Base-by-base conservation (phyloP, 2,329 filamentous ascomycete genomes). In the Cladosporium velox region DNA sequence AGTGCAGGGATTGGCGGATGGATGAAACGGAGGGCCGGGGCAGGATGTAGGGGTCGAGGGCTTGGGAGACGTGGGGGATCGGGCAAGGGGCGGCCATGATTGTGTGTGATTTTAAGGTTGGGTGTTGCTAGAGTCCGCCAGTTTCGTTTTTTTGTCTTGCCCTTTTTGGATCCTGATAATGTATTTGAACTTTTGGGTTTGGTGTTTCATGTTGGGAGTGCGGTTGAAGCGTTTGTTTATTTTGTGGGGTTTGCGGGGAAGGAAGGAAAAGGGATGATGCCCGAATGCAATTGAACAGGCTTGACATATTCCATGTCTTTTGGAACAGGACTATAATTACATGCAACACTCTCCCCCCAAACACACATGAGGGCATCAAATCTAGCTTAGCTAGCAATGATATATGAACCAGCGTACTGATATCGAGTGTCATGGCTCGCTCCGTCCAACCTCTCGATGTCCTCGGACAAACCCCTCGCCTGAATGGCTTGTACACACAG, bases 41-140 rank as follows among this genome's bases (percentile, higher is more conserved):
- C 47, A 70, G 73, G 68, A 76, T 76, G 66, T 70, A 77, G 12
- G 75, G 73, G 18, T 65, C 52, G 7, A 77, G 67, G 14, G 72
- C 67, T 61, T 72, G 67, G n/a, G 69, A 71, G 38, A 76, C 73
- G 28, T 69, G 68, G 32, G 74, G 73, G n/a, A 76, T 66, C 1
- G 72, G 73, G 59, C 71, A 74, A n/a, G 54, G 38, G 8, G 28
- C 18, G 24, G 49, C 61, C 61, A 64, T 64, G 30, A 10, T 47
- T 47, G 41, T 59, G 18, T 32, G 11, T 47, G 38, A 4, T n/a
- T 44, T 41, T 41, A 24, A 28, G 59, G 18, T 52, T 5, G n/a
- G 60, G 12, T 49, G 30, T 8, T 38, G 24, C 41, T 21, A 26
- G 14, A 51, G 5, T 12, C 24, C 35, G 14, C n/a, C 38, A 24